Percentiles rank a stretch among this genome's conserved stretches.
Evolutionary conservation across 768 basidiomycete genomes (phyloP).

Genomic region (Myochromella boudieri): DNA sequence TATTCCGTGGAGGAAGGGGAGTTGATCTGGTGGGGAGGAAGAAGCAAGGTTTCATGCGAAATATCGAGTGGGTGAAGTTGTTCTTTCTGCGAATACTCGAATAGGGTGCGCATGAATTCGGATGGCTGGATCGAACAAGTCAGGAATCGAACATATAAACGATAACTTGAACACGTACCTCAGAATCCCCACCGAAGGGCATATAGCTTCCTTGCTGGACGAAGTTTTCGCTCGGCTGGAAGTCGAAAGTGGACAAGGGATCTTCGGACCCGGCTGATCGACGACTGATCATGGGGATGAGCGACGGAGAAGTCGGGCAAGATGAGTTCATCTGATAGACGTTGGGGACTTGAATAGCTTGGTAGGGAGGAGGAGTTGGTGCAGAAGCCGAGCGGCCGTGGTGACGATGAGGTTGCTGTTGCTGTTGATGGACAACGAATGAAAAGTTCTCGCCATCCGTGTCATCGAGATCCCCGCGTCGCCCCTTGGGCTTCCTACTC

Average conservation of each 20-base stretch:
- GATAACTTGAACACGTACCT: slow-evolving; percentile 45
- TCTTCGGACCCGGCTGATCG: slow-evolving; percentile 47
- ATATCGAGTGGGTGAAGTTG: slow-evolving; percentile 45
- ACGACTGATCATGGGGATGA: slow-evolving; percentile 58
- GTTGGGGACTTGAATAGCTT: slow-evolving; percentile 68
- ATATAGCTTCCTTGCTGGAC: slow-evolving; percentile 21
- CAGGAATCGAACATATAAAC: slow-evolving; percentile 15
- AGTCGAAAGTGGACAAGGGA: slow-evolving; percentile 52
- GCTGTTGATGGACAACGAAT: slow-evolving; percentile 27
- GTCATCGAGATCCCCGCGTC: slow-evolving; percentile 27
- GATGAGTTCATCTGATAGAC: slow-evolving; percentile 55
- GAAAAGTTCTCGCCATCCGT: slow-evolving; percentile 42
- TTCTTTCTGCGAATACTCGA: slow-evolving; percentile 27
- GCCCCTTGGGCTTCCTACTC: slow-evolving; percentile 40
- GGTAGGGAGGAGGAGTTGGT: slow-evolving; percentile 67
- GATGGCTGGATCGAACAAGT: slow-evolving; percentile 37
- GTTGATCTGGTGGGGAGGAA: slow-evolving; percentile 43
- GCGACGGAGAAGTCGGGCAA: slow-evolving; percentile 62
- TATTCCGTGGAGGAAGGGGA: slow-evolving; percentile 51
- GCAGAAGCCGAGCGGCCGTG: slow-evolving; percentile 48
- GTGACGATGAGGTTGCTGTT: slow-evolving; percentile 12
- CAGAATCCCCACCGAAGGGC: slow-evolving; percentile 38
- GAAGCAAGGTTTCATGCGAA: slow-evolving; percentile 34
- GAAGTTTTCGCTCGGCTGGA: slow-evolving; percentile 45
- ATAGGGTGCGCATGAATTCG: slow-evolving; percentile 52